Conservation (phyloP, 495 filamentous ascomycete genomes). For the Aspergillus kassunensis region DNA sequence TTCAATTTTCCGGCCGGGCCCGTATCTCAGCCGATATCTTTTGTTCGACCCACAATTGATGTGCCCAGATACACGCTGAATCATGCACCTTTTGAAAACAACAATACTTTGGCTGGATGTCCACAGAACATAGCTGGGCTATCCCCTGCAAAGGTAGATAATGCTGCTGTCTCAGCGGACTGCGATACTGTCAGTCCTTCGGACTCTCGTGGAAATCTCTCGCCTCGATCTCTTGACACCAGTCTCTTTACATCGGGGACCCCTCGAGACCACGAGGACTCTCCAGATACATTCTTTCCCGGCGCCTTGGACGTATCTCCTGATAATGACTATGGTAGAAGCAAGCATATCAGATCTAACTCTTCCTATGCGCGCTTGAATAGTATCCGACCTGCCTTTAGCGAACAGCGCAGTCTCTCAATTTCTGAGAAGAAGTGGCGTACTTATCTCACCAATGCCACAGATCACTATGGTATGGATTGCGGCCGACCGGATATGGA, state of each 20-base stretch:
- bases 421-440: conserved; percentile 37
- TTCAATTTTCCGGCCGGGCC: conserved; percentile 31
- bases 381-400: background rate
- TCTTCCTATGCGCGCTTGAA: background rate
- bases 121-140: conserved; percentile 3
- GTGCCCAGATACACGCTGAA: conserved; percentile 9
- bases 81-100: conserved; percentile 5
- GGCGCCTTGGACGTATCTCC: conserved; percentile 9
- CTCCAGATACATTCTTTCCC: conserved; percentile 12
- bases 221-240: conserved; percentile 5
- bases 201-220: conserved; percentile 13
- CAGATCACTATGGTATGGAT: conserved; percentile 61
- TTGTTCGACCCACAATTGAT: conserved; percentile 31
- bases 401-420: conserved; percentile 11
- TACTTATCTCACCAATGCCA: conserved; percentile 38
- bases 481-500: conserved; percentile 65
- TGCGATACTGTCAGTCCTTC: conserved; percentile 7
- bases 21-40: conserved; percentile 35
- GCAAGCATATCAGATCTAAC: background rate
- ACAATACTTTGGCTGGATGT: conserved; percentile 2
- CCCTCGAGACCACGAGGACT: background rate
- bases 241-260: conserved; percentile 2
- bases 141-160: conserved; percentile 15
- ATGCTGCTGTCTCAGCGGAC: background rate
- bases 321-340: background rate